These are phyloP conservation scores for Pulveroboletus frians DNA, from an alignment of 768 basidiomycete genomes.

Conservation along the genomic window DNA sequence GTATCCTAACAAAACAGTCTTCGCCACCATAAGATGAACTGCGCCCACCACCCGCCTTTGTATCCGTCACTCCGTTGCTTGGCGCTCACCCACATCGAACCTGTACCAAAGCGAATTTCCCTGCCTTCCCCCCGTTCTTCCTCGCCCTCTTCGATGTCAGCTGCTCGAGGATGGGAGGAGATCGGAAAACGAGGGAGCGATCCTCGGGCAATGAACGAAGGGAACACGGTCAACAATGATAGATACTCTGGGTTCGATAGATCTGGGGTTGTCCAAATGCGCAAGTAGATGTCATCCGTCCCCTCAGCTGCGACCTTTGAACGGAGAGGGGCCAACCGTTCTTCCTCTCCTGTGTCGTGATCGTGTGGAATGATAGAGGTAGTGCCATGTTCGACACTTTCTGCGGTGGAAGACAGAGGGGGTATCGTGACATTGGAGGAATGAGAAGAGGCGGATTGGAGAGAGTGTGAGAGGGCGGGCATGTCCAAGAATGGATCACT, in stretches of 20 bases:
- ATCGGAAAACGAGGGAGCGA: constrained; percentile 68
- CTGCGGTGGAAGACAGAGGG: constrained; percentile 30
- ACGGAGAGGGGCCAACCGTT: constrained; percentile 30
- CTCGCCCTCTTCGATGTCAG: constrained; percentile 69
- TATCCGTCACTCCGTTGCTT: constrained; percentile 58
- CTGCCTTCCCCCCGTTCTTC: constrained; percentile 50
- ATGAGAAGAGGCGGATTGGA: constrained; percentile 51
- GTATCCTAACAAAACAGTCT: constrained; percentile 63
- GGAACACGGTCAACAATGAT: constrained; percentile 67
- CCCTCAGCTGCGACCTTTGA: constrained; percentile 31
- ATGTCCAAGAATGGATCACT: constrained; percentile 80
- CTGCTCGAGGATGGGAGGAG: constrained; percentile 31
- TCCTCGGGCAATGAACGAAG: constrained; percentile 65
- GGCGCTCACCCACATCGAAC: constrained; percentile 71
- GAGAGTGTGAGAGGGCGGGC: constrained; percentile 51
- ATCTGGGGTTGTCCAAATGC: constrained; percentile 80
- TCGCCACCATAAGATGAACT: constrained; percentile 76
- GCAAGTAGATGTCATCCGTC: constrained; percentile 49
- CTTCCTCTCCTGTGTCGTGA: constrained; percentile 32
- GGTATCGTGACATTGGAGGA: constrained; percentile 32
- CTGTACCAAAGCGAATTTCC: constrained; percentile 73
- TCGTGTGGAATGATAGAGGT: constrained; percentile 33
- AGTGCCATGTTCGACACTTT: constrained; percentile 38
- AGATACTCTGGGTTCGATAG: constrained; percentile 70
- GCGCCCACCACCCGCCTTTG: constrained; percentile 76